Conservation (phyloP, 2,329 filamentous ascomycete species). For the Penicillium sp. region DNA sequence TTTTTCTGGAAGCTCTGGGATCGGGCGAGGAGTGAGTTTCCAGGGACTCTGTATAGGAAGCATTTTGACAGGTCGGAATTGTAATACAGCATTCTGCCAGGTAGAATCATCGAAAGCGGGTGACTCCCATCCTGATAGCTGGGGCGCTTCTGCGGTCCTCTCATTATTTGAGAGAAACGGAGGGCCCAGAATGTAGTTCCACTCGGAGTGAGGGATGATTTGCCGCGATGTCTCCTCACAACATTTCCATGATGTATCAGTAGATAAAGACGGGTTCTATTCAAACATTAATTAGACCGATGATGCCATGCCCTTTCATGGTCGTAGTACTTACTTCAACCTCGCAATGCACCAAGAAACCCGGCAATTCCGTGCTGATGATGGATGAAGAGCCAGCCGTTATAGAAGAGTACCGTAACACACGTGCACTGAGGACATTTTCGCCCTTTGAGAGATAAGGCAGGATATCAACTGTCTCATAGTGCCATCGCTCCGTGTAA, state of each 20-base stretch:
- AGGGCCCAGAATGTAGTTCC: slow-evolving; percentile 30
- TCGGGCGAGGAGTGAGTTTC: slow-evolving; percentile 8
- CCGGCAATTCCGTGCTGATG: slow-evolving; percentile 25
- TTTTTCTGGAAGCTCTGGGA: slow-evolving; percentile 19
- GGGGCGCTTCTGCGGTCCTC: slow-evolving; percentile 14
- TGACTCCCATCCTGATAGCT: slow-evolving; percentile 18
- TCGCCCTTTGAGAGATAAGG: slow-evolving; percentile 17
- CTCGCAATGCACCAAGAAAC: slow-evolving; percentile 27
- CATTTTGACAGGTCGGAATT: slow-evolving; percentile 21
- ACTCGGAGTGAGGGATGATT: slow-evolving; percentile 24
- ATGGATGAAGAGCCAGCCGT: slow-evolving; percentile 28
- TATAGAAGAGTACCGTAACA: slow-evolving; percentile 24
- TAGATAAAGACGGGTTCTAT: slow-evolving; percentile 6
- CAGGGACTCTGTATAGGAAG: slow-evolving; percentile 20
- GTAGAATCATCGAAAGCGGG: slow-evolving; percentile 16
- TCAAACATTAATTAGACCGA: not conserved
- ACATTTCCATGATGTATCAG: slow-evolving; percentile 16
- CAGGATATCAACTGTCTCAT: slow-evolving; percentile 28
- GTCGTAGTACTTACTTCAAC: slow-evolving; percentile 12
- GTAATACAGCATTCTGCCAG: slow-evolving; percentile 11
- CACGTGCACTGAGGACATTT: slow-evolving; percentile 21
- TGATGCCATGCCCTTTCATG: not conserved
- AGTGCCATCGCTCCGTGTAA: slow-evolving; percentile 25
- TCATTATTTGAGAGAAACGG: slow-evolving; percentile 30
- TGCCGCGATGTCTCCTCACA: slow-evolving; percentile 13